Evolutionary conservation across 192 early-diverging fungal genomes (phyloP).

Genomic region (Coemansia asiatica): DNA sequence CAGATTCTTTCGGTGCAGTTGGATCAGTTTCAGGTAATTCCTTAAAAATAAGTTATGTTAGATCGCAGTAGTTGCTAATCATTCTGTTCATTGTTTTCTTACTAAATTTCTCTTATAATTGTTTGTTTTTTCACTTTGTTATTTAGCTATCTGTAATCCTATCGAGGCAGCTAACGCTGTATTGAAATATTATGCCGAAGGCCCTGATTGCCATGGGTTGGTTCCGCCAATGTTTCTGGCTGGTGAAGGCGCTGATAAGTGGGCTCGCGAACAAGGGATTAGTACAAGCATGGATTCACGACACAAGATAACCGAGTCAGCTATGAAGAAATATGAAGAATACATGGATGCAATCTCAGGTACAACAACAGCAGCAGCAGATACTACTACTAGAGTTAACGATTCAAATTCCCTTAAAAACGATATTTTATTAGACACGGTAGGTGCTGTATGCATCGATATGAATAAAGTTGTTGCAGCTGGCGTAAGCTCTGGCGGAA

Average conservation of each 20-base stretch:
- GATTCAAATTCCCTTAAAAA: not conserved
- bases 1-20: conserved; percentile 74
- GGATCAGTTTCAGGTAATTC: conserved; percentile 67
- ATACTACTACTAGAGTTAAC: not conserved
- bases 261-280: conserved; percentile 24
- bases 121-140: not conserved
- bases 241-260: conserved; percentile 60
- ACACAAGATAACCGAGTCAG: conserved; percentile 23
- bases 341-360: conserved; percentile 17
- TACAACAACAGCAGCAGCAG: not conserved
- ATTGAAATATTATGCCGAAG: conserved; percentile 33
- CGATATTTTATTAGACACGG: conserved; percentile 68
- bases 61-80: no score
- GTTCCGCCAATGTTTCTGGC: conserved; percentile 60
- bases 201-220: conserved; percentile 35
- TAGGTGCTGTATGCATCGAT: conserved; percentile 82
- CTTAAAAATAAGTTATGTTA: conserved; percentile 25
- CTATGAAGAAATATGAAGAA: conserved; percentile 20
- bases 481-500: conserved; percentile 85
- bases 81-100: no score
- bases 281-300: conserved; percentile 10
- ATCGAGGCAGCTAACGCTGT: conserved; percentile 60
- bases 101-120: no score
- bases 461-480: conserved; percentile 61
- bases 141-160: conserved; percentile 64